A percentile compares a stretch with the other conserved stretches of the same genome.
Conservation (phyloP, 75 land plant species). For the Sequoiadendron giganteum region DNA sequence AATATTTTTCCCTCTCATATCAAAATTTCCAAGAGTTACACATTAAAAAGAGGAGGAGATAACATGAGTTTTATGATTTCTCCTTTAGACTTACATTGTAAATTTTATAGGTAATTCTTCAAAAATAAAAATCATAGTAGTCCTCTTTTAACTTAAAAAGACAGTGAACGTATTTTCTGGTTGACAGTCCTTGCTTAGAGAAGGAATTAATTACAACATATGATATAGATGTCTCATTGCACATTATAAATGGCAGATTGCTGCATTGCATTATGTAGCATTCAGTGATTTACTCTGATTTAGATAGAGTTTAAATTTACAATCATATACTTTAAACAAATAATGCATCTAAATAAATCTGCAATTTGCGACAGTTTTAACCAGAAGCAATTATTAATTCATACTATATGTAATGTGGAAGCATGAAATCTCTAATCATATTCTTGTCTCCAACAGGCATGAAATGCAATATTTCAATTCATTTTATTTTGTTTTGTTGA, state of each 20-base stretch:
- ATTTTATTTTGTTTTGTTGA: not conserved
- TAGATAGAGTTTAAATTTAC: not conserved
- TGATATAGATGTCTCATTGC: not conserved
- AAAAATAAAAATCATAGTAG: not conserved
- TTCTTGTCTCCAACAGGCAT: not conserved
- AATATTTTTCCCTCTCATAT: not conserved
- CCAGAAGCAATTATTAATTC: not conserved
- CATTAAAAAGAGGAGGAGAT: not conserved
- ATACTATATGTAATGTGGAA: not conserved
- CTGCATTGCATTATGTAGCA: not conserved
- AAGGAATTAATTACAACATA: not conserved
- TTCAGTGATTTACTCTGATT: not conserved
- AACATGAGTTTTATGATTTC: not conserved
- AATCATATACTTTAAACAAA: not conserved
- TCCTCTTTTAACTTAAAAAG: not conserved
- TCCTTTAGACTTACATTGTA: not conserved
- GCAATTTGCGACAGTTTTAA: not conserved
- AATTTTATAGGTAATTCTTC: not conserved
- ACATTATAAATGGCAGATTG: not conserved
- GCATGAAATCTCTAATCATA: not conserved
- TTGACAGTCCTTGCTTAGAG: not conserved
- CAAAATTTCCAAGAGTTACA: not conserved
- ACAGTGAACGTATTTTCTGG: not conserved
- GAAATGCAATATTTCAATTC: not conserved
- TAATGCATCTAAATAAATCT: not conserved